These are phyloP conservation scores for Gnetum montanum DNA, from an alignment of 75 land plant species.

Conservation along the genomic window DNA sequence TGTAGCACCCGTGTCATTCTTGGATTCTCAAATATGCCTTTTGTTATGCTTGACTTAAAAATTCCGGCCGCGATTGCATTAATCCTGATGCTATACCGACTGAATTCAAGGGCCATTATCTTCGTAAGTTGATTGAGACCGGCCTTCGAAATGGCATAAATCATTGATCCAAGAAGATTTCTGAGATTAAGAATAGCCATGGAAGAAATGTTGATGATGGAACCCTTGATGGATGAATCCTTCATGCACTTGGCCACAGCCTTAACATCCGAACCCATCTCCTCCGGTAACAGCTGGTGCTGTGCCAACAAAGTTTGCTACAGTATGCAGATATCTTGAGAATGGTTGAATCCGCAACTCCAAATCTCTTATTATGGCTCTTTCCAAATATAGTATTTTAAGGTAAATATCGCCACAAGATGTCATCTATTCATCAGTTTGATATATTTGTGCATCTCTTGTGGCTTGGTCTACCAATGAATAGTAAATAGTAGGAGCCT, in stretches of 20 bases:
- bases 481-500: too few species aligned
- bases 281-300: too few species aligned
- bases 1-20: too few species aligned
- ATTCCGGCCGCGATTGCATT: slow-evolving; percentile 50
- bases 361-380: slow-evolving; percentile 78
- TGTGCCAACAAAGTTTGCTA: slow-evolving; percentile 78
- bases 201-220: slow-evolving; percentile 59
- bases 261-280: too few species aligned
- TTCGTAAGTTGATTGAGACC: slow-evolving; percentile 60
- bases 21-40: slow-evolving; percentile 29
- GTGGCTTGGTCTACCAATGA: too few species aligned
- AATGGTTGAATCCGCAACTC: slow-evolving; percentile 44
- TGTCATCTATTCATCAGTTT: too few species aligned
- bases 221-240: slow-evolving; percentile 36
- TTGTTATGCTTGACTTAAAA: slow-evolving; percentile 53
- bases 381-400: too few species aligned
- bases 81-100: slow-evolving; percentile 34
- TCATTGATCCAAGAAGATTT: slow-evolving; percentile 35
- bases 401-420: too few species aligned
- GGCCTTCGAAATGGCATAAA: slow-evolving; percentile 51
- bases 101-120: slow-evolving; percentile 47
- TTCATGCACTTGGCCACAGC: slow-evolving; percentile 40
- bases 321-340: slow-evolving; percentile 30
- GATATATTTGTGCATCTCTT: too few species aligned
- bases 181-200: slow-evolving; percentile 35